A percentile compares a stretch with the other conserved stretches of the same genome.
Conservation (phyloP, 23 red algal genomes). For the Gracilariopsis chorda region DNA sequence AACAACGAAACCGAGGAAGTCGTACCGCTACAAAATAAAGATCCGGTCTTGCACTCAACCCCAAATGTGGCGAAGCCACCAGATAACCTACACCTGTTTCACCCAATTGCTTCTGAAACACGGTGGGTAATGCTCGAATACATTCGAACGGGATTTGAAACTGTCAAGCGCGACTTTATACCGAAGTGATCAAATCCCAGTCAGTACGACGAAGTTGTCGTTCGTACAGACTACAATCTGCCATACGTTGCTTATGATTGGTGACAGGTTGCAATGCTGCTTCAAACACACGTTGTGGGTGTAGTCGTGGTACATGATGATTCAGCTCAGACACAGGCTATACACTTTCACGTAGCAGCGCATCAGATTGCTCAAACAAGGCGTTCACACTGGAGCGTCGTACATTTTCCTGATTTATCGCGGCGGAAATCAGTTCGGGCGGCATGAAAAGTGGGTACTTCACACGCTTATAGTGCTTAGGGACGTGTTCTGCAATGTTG, state of each 20-base stretch:
- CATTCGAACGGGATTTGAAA: constrained; percentile 39
- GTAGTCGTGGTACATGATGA: background rate
- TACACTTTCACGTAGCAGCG: background rate
- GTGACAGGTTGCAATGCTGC: background rate
- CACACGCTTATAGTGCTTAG: background rate
- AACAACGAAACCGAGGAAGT: constrained; percentile 35
- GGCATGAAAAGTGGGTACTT: background rate
- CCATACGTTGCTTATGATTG: background rate
- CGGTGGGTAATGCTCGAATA: constrained; percentile 40
- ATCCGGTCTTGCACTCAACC: constrained; percentile 30
- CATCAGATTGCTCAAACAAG: background rate
- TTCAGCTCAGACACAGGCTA: background rate
- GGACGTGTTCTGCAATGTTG: background rate
- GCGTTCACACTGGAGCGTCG: background rate
- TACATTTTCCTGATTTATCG: background rate
- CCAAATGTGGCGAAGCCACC: constrained; percentile 48
- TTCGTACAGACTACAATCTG: constrained; percentile 20
- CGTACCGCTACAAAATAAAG: constrained; percentile 53
- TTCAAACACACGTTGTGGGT: background rate
- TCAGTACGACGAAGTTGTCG: constrained; percentile 53
- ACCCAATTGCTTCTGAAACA: constrained; percentile 6
- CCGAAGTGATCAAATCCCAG: constrained; percentile 15
- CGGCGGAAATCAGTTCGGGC: background rate
- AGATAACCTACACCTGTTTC: background rate
- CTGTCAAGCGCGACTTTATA: background rate